Conservation (phyloP, 1,139 yeast species). For the Debaryomyces coudertii region DNA sequence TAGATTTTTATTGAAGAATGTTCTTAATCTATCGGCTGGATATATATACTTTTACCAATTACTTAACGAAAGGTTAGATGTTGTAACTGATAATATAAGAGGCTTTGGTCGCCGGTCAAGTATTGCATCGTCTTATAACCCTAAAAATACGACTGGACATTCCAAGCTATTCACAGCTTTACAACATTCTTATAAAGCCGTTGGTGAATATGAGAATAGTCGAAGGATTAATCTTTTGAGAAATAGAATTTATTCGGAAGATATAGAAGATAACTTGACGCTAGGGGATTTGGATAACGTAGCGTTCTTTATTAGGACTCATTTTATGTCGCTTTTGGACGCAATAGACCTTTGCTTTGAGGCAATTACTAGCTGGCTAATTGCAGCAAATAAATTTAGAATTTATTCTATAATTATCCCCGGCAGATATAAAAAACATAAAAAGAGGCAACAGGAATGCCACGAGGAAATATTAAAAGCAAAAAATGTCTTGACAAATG, state of each 20-base stretch:
- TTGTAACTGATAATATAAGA: slow-evolving; percentile 17
- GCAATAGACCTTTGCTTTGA: slow-evolving; percentile 23
- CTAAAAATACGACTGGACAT: slow-evolving; percentile 19
- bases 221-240: slow-evolving; percentile 26
- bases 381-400: slow-evolving; percentile 35
- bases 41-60: slow-evolving; percentile 37
- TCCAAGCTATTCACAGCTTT: slow-evolving; percentile 29
- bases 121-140: slow-evolving; percentile 19
- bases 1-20: slow-evolving; percentile 27
- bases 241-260: slow-evolving; percentile 20
- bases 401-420: slow-evolving; percentile 22
- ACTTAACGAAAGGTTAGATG: slow-evolving; percentile 30
- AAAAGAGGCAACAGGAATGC: slow-evolving; percentile 20
- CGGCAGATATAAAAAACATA: slow-evolving; percentile 16
- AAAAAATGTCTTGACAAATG: slow-evolving; percentile 12
- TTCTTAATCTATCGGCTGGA: slow-evolving; percentile 29
- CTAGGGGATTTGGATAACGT: slow-evolving; percentile 30
- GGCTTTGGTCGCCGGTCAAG: slow-evolving; percentile 18
- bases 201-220: slow-evolving; percentile 33
- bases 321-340: slow-evolving; percentile 25
- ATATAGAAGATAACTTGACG: slow-evolving; percentile 16
- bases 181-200: slow-evolving; percentile 34
- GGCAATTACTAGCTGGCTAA: slow-evolving; percentile 29
- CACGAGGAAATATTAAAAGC: slow-evolving; percentile 19
- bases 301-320: slow-evolving; percentile 23